Evolutionary conservation across 306 rosid genomes (phyloP), one percentile per base, ranked within the genome.

Genomic region (cucumber (Cucumis sativus)): DNA sequence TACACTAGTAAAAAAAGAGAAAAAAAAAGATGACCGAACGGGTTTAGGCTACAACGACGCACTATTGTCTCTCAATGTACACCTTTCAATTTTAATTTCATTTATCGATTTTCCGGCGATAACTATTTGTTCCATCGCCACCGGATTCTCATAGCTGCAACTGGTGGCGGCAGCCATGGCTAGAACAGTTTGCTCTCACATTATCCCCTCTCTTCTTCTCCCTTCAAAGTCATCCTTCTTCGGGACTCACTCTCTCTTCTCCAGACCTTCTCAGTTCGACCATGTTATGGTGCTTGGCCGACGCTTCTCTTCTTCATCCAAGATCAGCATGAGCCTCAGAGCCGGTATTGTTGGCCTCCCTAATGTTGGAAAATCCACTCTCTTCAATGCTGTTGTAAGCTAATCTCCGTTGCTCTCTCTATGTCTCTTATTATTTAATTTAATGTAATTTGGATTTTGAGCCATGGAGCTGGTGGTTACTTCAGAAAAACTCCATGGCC

Each of bases 311-410:
- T 88, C 91, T 47, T 82, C 93, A 0, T 85, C 90, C 5, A 92
- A 79, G 82, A 88, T 92, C 56, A 88, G 99, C 90, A 95, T 90
- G 99, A 95, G 93, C 84, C 93, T 95, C 75, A 87, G 78, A 84
- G 96, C 97, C 60, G 99, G 99, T 72, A 92, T 95, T 59, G 99
- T 95, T 66, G 99, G 99, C 78, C 99, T 95, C 58, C 97, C 97
- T 10, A 95, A 95, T 80, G 99, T 95, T 74, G 98, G 98, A 49
- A 95, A 90, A 80, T 95, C 98, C 76, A 95, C 97, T 35, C 97
- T 95, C 78, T 95, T 95, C 88, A 95, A 92, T 76, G 99, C 97
- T 79, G 97, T 95, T 30, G 97, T 95, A 83, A 88, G 93, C 33
- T 72, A 28, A 60, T 70, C 20, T 40, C 55, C 4, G 51, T 28